phyloP scores from a whole-genome alignment of 139 green algal species.

The Chlamydomonas incerta region DNA sequence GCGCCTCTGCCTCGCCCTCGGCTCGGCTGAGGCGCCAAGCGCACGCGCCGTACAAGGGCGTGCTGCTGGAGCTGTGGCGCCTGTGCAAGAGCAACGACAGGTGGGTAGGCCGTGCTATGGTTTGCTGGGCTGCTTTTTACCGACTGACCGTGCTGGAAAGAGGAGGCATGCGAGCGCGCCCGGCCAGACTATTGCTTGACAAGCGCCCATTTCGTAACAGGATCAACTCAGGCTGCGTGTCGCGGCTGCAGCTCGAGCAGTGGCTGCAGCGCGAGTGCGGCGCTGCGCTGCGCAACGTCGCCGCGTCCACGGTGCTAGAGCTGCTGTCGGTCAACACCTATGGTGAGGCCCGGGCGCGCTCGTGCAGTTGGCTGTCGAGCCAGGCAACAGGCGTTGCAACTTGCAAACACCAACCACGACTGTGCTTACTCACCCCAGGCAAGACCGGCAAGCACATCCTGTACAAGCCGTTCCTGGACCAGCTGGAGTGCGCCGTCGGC shows the following conservation, averaged over 20 bases:
- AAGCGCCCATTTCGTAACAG: no score
- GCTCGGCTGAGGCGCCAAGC: neutral
- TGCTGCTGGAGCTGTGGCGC: conserved; percentile 41
- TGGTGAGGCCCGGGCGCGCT: conserved; percentile 42
- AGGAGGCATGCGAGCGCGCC: no score
- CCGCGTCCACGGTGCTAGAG: conserved; percentile 61
- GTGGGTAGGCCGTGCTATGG: neutral
- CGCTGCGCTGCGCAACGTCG: conserved; percentile 49
- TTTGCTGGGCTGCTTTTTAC: neutral
- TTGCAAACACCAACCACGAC: no score
- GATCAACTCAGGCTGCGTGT: conserved; percentile 51
- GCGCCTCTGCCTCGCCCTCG: neutral
- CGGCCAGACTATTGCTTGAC: no score
- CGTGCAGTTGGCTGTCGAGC: no score
- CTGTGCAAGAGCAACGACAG: conserved; percentile 52
- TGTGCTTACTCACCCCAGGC: neutral
- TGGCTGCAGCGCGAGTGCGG: conserved; percentile 57
- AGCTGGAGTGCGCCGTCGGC: conserved; percentile 29
- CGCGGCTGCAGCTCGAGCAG: conserved; percentile 57
- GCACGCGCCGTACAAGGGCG: conserved; percentile 42
- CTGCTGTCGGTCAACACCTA: conserved; percentile 60
- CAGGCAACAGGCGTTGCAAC: no score
- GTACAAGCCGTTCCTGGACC: conserved; percentile 56
- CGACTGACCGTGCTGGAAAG: no score
- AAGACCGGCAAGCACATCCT: conserved; percentile 56